These are phyloP conservation scores for Boletus bicolor DNA, from an alignment of 768 basidiomycete species.

Conservation along the genomic window DNA sequence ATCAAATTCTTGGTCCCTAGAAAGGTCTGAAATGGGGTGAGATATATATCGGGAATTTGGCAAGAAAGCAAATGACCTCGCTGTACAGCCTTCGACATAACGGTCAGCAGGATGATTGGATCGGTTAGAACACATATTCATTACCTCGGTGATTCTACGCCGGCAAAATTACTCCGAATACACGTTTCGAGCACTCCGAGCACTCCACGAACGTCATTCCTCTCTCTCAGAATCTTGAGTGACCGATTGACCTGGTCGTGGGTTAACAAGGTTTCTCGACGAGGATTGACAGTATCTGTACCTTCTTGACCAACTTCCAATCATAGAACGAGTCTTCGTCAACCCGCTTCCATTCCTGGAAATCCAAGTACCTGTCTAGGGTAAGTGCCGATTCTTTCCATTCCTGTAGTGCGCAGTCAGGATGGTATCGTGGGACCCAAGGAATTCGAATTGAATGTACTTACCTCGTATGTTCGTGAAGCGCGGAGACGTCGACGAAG, in stretches of 20 bases:
- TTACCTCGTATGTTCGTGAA: slow-evolving; percentile 69
- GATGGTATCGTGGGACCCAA: background rate
- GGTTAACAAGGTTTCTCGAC: background rate
- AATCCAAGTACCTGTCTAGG: slow-evolving; percentile 79
- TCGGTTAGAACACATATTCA: background rate
- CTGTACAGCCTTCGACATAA: slow-evolving; percentile 68
- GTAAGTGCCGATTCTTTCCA: slow-evolving; percentile 82
- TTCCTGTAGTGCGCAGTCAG: slow-evolving; percentile 43
- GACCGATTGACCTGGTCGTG: slow-evolving; percentile 67
- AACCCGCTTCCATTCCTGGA: slow-evolving; percentile 85
- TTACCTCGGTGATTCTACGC: slow-evolving; percentile 79
- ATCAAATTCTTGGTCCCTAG: slow-evolving; percentile 87
- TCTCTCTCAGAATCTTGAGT: slow-evolving; percentile 63
- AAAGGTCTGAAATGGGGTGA: slow-evolving; percentile 61
- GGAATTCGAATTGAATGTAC: slow-evolving; percentile 3
- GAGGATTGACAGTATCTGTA: slow-evolving; percentile 18
- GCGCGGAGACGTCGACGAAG: slow-evolving; percentile 73
- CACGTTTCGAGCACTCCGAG: slow-evolving; percentile 91
- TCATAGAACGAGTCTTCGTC: slow-evolving; percentile 93
- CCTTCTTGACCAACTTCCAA: slow-evolving; percentile 81
- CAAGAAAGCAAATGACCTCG: slow-evolving; percentile 47
- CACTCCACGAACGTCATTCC: slow-evolving; percentile 79
- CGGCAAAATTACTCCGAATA: slow-evolving; percentile 89
- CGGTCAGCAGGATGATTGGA: slow-evolving; percentile 1
- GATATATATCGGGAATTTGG: slow-evolving; percentile 3